Percentiles rank a stretch among this genome's conserved stretches.
phyloP scores from a whole-genome alignment of 768 basidiomycete genomes.

The Lactarius sanguifluus region DNA sequence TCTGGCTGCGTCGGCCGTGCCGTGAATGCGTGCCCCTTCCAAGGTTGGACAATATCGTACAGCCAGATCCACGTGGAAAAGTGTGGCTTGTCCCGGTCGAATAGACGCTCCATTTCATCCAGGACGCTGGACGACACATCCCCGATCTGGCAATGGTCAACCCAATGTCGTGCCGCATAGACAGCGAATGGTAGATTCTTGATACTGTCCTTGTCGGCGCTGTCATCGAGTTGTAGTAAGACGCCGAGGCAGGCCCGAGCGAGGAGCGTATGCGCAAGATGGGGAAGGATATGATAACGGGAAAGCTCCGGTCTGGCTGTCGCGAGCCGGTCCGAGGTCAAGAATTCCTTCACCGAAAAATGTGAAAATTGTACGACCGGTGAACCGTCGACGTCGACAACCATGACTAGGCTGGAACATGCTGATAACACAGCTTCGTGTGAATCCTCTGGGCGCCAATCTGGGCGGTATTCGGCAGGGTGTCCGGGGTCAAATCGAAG shows the following conservation, averaged over 20 bases:
- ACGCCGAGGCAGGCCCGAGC: neutral
- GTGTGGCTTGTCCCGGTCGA: neutral
- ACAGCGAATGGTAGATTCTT: neutral
- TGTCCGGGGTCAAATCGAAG: neutral
- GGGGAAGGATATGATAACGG: neutral
- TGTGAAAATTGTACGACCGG: neutral
- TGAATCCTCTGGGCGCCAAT: conserved; percentile 7
- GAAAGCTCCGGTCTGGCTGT: neutral
- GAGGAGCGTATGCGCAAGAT: neutral
- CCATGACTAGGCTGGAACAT: neutral
- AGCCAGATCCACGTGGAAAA: conserved; percentile 1
- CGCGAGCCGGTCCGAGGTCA: neutral
- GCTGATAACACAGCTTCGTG: neutral
- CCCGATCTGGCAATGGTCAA: neutral
- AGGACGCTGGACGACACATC: neutral
- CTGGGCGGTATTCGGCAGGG: neutral
- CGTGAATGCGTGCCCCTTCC: neutral
- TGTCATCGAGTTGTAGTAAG: neutral
- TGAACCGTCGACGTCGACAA: neutral
- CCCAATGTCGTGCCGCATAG: neutral
- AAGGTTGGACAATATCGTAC: neutral
- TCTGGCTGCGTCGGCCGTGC: neutral
- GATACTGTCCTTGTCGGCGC: neutral
- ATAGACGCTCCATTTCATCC: neutral
- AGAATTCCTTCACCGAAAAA: neutral